Evolutionary conservation across 805 yeast species (phyloP).

Genomic region (Saturnispora galanensis): DNA sequence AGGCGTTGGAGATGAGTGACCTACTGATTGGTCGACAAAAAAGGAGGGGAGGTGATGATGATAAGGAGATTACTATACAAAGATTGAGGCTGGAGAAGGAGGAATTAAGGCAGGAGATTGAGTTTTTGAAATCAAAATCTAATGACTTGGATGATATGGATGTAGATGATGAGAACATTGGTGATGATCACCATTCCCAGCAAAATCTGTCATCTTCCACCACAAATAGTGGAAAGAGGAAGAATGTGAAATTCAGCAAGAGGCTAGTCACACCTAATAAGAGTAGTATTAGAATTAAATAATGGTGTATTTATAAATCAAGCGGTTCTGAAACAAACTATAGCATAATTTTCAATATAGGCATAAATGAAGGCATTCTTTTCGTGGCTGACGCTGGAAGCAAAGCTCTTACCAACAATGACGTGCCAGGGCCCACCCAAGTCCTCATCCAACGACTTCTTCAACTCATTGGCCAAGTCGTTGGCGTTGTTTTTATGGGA

Average conservation of each 20-base stretch:
- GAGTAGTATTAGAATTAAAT: neutral
- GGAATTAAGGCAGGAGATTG: conserved; percentile 2
- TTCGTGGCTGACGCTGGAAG: conserved; percentile 69
- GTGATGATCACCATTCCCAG: neutral
- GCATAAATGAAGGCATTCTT: conserved; percentile 63
- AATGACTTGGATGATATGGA: neutral
- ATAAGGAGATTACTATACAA: neutral
- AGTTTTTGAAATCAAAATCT: conserved; percentile 1
- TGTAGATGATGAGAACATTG: neutral
- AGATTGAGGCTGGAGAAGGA: conserved; percentile 1
- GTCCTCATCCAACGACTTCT: conserved; percentile 52
- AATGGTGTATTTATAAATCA: conserved; percentile 16
- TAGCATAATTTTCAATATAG: conserved; percentile 60
- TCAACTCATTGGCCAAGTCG: conserved; percentile 57
- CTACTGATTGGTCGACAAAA: conserved; percentile 3
- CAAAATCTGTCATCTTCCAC: neutral
- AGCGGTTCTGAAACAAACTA: conserved; percentile 60
- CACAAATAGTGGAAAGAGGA: neutral
- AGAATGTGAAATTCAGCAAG: conserved; percentile 1
- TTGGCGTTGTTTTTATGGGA: conserved; percentile 35
- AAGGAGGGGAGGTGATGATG: neutral
- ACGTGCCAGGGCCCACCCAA: conserved; percentile 76
- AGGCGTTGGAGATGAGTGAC: neutral
- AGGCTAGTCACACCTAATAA: conserved; percentile 1
- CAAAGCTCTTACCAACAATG: conserved; percentile 70